These are phyloP conservation scores for Lepraria neglecta DNA, from an alignment of 495 filamentous ascomycete genomes.

Conservation along the genomic window DNA sequence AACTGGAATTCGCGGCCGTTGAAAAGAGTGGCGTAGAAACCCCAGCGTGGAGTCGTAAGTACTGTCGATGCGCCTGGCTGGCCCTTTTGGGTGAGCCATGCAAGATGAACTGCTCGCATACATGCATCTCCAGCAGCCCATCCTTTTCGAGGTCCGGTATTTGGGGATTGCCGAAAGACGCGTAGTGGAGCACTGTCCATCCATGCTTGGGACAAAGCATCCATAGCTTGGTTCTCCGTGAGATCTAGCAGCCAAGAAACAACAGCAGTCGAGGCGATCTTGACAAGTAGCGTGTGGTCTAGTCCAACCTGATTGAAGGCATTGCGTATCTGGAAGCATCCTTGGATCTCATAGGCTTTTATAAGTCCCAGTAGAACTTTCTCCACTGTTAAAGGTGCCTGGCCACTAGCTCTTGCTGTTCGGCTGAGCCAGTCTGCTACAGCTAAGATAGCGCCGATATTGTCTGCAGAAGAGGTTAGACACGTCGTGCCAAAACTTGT, in stretches of 20 bases:
- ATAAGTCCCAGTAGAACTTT: constrained; percentile 36
- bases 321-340: constrained; percentile 37
- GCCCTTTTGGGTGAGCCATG: constrained; percentile 29
- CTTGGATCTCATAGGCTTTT: constrained; percentile 47
- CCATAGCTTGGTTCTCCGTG: constrained; percentile 31
- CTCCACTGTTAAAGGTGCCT: constrained; percentile 30
- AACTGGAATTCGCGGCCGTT: constrained; percentile 29
- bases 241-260: constrained; percentile 37
- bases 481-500: not conserved
- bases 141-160: constrained; percentile 41
- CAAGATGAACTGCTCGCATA: constrained; percentile 42
- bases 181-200: constrained; percentile 38
- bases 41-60: constrained; percentile 35
- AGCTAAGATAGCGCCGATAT: constrained; percentile 38
- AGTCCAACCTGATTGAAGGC: constrained; percentile 40
- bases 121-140: constrained; percentile 45
- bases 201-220: constrained; percentile 39
- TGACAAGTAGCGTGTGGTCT: constrained; percentile 44
- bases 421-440: constrained; percentile 36
- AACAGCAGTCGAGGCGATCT: constrained; percentile 39
- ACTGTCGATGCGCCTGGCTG: constrained; percentile 36
- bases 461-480: constrained; percentile 29
- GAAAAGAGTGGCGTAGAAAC: constrained; percentile 35
- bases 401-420: constrained; percentile 15
- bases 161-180: constrained; percentile 33